phyloP scores from a whole-genome alignment of 2,329 filamentous ascomycete genomes.

The Colletotrichum brevisporum region DNA sequence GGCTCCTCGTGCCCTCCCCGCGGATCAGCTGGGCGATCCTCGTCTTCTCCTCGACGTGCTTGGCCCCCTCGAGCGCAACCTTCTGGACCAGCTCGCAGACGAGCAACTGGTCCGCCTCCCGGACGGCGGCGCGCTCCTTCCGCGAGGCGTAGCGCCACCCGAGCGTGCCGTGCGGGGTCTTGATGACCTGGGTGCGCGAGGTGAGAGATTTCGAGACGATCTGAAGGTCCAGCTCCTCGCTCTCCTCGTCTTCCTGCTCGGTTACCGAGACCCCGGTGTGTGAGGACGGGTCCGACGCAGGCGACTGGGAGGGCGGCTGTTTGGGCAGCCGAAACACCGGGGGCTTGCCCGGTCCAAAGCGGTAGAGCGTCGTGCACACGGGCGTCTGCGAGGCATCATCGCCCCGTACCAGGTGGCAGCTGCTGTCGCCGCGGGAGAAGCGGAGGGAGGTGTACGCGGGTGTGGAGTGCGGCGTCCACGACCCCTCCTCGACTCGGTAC shows the following conservation, averaged over 20 bases:
- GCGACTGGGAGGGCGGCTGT: too few species aligned
- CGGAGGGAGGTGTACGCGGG: slow-evolving; percentile 66
- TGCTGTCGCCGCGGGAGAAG: slow-evolving; percentile 60
- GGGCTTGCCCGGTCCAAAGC: slow-evolving; percentile 67
- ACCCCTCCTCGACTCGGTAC: slow-evolving; percentile 54
- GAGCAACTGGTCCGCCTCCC: slow-evolving; percentile 60
- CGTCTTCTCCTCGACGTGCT: slow-evolving; percentile 41
- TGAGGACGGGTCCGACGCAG: slow-evolving; percentile 39
- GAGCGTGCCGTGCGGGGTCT: slow-evolving; percentile 64
- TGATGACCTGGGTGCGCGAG: slow-evolving; percentile 62
- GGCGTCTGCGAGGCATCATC: slow-evolving; percentile 47
- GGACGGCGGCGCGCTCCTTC: slow-evolving; percentile 58
- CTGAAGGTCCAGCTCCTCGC: slow-evolving; percentile 43
- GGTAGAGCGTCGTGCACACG: slow-evolving; percentile 68
- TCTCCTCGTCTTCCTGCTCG: slow-evolving; percentile 48
- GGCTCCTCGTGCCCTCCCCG: slow-evolving; percentile 54
- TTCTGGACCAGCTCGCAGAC: slow-evolving; percentile 64
- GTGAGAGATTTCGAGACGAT: slow-evolving; percentile 55
- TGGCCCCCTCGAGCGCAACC: slow-evolving; percentile 45
- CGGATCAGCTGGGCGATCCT: slow-evolving; percentile 61
- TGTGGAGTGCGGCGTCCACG: slow-evolving; percentile 26
- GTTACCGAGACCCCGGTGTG: slow-evolving; percentile 26
- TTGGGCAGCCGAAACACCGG: slow-evolving; percentile 59
- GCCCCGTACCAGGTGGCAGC: slow-evolving; percentile 62
- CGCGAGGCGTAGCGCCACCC: slow-evolving; percentile 69